Evolutionary conservation across 176 grass and related monocot genomes (phyloP).

Genomic region (Saccharum officinarum): DNA sequence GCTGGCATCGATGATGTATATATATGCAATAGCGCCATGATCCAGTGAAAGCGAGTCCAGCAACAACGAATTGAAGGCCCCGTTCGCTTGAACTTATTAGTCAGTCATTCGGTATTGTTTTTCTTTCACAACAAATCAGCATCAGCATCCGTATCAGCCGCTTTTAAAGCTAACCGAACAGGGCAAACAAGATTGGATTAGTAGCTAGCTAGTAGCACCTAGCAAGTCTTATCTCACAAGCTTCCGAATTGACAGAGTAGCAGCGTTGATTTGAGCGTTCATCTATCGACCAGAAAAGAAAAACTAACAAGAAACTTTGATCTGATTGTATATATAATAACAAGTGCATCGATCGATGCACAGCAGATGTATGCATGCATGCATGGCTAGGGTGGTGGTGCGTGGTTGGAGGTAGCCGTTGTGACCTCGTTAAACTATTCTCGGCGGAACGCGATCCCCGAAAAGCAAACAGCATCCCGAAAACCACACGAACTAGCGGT

Average conservation of each 20-base stretch:
- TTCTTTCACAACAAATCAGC: no score
- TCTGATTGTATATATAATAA: not conserved
- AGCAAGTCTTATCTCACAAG: not conserved
- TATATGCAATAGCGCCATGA: not conserved
- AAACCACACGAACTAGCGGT: conserved; percentile 27
- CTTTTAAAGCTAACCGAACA: no score
- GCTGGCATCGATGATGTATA: not conserved
- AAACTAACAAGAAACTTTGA: not conserved
- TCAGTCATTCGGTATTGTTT: no score
- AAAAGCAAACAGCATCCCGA: conserved; percentile 21
- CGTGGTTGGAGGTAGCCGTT: conserved; percentile 45
- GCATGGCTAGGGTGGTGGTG: not conserved
- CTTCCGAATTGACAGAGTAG: not conserved
- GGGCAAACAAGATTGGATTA: conserved; percentile 20
- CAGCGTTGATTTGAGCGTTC: conserved; percentile 21
- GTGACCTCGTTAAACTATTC: conserved; percentile 39
- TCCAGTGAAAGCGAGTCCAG: conserved; percentile 6
- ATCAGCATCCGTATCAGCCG: no score
- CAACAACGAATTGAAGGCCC: no score
- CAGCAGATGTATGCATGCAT: not conserved
- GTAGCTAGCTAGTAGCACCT: not conserved
- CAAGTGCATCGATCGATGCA: not conserved
- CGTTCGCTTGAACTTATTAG: no score
- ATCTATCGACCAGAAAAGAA: conserved; percentile 9
- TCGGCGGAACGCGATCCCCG: conserved; percentile 35